Conservation (phyloP, 2,329 filamentous ascomycete species). For the Neophaeococcomyces aloes region DNA sequence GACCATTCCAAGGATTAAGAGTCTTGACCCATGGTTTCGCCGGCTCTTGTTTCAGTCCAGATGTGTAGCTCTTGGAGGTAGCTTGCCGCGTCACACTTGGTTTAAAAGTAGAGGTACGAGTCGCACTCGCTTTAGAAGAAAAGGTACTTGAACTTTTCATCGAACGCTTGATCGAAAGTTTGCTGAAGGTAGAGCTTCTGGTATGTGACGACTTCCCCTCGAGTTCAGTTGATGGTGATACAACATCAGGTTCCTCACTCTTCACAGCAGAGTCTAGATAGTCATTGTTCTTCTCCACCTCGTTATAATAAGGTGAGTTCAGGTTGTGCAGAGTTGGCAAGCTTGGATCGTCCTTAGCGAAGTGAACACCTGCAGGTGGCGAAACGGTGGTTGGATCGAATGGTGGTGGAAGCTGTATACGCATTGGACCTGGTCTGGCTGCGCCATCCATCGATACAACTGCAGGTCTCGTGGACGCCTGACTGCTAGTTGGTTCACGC, state of each 20-base stretch:
- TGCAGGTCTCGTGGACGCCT: too few species aligned
- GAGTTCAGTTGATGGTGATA: slow-evolving; percentile 11
- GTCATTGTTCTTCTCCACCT: slow-evolving; percentile 20
- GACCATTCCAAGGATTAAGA: slow-evolving; percentile 66
- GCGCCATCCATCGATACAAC: not conserved
- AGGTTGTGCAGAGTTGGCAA: slow-evolving; percentile 25
- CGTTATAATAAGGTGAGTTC: slow-evolving; percentile 29
- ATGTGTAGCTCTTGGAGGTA: slow-evolving; percentile 50
- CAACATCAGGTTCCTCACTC: not conserved
- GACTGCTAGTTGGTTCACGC: too few species aligned
- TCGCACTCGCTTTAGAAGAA: too few species aligned
- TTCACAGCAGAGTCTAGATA: slow-evolving; percentile 19
- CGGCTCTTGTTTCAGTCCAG: slow-evolving; percentile 55
- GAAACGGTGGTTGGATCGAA: not conserved
- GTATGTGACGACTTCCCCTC: not conserved
- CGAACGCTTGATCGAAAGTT: too few species aligned
- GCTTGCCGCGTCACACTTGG: slow-evolving; percentile 5
- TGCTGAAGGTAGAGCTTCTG: slow-evolving; percentile 12
- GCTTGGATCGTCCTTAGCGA: slow-evolving; percentile 4
- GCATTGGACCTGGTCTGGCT: not conserved
- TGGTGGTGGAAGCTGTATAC: not conserved
- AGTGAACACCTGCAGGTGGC: not conserved
- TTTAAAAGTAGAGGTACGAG: slow-evolving; percentile 6
- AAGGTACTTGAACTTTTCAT: too few species aligned
- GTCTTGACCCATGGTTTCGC: slow-evolving; percentile 62